Evolutionary conservation across 2,329 filamentous ascomycete species (phyloP).

Genomic region (Septoria petroselini): DNA sequence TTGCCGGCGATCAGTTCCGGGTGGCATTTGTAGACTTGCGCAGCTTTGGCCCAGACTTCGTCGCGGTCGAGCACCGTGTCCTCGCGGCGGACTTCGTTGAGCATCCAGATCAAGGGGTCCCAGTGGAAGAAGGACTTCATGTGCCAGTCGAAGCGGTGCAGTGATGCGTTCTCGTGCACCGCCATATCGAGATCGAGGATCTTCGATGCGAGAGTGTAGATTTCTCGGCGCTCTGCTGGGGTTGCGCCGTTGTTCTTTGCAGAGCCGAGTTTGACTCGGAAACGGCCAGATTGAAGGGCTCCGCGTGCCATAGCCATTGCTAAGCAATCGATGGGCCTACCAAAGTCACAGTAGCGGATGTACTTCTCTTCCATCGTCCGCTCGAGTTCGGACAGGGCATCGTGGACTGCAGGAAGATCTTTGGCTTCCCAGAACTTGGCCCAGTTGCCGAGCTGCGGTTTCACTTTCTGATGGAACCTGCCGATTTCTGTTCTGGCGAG

Average conservation of each 20-base stretch:
- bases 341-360: conserved; percentile 46
- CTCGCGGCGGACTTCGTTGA: conserved; percentile 36
- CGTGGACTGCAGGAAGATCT: conserved; percentile 23
- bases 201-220: conserved; percentile 44
- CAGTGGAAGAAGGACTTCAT: conserved; percentile 51
- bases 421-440: conserved; percentile 23
- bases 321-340: conserved; percentile 45
- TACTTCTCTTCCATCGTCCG: conserved; percentile 43
- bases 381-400: conserved; percentile 44
- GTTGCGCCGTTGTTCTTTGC: conserved; percentile 32
- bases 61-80: conserved; percentile 26
- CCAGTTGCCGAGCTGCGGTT: conserved; percentile 25
- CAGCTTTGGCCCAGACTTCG: conserved; percentile 46
- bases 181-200: conserved; percentile 44
- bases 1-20: conserved; percentile 41
- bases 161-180: conserved; percentile 40
- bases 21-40: conserved; percentile 45
- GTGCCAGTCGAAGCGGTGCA: conserved; percentile 53
- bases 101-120: conserved; percentile 40
- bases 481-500: conserved; percentile 45
- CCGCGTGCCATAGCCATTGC: conserved; percentile 46
- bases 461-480: conserved; percentile 38
- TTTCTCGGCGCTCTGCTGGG: conserved; percentile 39
- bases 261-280: conserved; percentile 48
- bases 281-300: conserved; percentile 44